Conservation (phyloP, 148 eudicot species). For the Hydrangea macrophylla region DNA sequence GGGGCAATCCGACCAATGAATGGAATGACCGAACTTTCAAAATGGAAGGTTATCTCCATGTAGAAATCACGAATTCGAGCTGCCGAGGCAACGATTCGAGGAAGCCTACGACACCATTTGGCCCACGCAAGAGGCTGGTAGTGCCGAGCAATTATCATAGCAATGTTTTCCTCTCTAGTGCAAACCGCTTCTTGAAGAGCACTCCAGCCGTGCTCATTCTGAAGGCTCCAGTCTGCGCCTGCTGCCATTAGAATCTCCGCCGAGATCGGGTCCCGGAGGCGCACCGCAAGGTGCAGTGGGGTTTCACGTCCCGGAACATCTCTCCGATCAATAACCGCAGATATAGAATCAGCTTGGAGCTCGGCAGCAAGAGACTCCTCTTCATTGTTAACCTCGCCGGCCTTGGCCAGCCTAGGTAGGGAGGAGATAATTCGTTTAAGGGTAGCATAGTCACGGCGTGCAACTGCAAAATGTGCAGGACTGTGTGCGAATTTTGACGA, state of each 20-base stretch:
- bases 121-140: constrained; percentile 95
- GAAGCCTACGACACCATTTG: constrained; percentile 95
- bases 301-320: constrained; percentile 95
- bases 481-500: constrained; percentile 71
- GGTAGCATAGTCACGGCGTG: constrained; percentile 53
- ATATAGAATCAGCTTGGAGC: constrained; percentile 65
- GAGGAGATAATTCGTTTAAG: constrained; percentile 42
- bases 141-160: constrained; percentile 82
- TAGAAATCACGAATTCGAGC: constrained; percentile 86
- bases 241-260: constrained; percentile 83
- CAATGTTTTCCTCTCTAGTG: constrained; percentile 72
- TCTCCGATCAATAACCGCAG: constrained; percentile 62
- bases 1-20: constrained; percentile 89
- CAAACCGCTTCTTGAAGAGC: constrained; percentile 96
- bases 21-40: constrained; percentile 94
- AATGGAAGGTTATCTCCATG: constrained; percentile 91
- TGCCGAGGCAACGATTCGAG: constrained; percentile 75
- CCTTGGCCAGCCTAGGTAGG: constrained; percentile 73
- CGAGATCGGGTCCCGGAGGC: constrained; percentile 61
- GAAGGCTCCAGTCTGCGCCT: constrained; percentile 97
- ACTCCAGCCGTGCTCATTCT: constrained; percentile 93
- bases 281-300: constrained; percentile 83
- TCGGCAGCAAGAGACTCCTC: constrained; percentile 77
- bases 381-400: constrained; percentile 76
- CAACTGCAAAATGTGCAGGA: constrained; percentile 75